phyloP scores from a whole-genome alignment of 2,329 filamentous ascomycete genomes.

The Rhynchosporium secalis region DNA sequence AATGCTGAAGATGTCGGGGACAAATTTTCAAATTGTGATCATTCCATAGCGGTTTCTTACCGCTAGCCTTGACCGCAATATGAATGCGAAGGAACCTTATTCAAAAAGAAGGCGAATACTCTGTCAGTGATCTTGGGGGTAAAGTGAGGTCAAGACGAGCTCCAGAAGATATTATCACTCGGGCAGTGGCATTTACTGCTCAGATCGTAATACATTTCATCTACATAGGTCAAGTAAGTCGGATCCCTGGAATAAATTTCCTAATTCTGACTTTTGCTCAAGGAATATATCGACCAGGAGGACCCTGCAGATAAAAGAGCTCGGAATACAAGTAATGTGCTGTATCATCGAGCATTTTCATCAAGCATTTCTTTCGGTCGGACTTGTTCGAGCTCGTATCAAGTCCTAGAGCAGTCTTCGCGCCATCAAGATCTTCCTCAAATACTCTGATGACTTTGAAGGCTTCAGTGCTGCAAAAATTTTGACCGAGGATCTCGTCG shows the following conservation, averaged over 20 bases:
- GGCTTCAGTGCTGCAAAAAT: neutral
- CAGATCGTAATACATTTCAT: constrained; percentile 21
- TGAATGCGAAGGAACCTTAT: neutral
- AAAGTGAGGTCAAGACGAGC: constrained; percentile 13
- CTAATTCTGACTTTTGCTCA: neutral
- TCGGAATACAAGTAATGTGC: constrained; percentile 30
- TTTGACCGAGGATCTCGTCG: neutral
- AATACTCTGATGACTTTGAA: neutral
- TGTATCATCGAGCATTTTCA: constrained; percentile 24
- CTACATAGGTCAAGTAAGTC: constrained; percentile 28
- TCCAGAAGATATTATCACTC: constrained; percentile 20
- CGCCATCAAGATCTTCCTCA: neutral
- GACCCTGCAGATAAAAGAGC: constrained; percentile 26
- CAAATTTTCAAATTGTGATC: constrained; percentile 9
- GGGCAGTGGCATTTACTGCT: constrained; percentile 23
- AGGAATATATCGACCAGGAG: constrained; percentile 33
- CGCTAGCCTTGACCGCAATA: constrained; percentile 15
- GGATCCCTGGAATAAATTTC: neutral
- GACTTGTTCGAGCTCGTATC: constrained; percentile 16
- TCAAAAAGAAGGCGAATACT: constrained; percentile 5
- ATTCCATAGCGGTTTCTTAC: constrained; percentile 21
- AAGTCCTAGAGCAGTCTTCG: constrained; percentile 2
- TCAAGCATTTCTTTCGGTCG: constrained; percentile 20
- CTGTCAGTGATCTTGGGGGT: neutral
- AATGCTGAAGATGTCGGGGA: neutral